Base-by-base conservation (phyloP, 2,329 filamentous ascomycete genomes). In the Beauveria bassiana region DNA sequence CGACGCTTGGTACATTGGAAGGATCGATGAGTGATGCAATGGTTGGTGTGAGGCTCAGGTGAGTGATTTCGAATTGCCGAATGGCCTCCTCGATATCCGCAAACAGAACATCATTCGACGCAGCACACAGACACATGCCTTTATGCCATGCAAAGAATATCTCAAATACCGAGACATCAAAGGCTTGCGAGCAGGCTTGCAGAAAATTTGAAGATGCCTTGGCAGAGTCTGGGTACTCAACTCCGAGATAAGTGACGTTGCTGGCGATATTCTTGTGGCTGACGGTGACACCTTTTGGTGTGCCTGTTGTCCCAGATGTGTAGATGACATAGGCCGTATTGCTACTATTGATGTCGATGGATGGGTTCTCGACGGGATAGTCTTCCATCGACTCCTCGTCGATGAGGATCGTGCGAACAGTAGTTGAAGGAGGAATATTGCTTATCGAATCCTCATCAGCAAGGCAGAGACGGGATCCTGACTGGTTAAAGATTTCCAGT, bases 141-240 rank as follows among this genome's bases (percentile, higher is more conserved):
- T 81, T 80, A 52, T 83, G 82, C 88, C 91, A 96, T 0, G 91
- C 79, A 67, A 91, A 96, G 71, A 96, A 93, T 16, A 96, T 93
- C 68, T 96, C 92, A 70, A 96, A 96, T 0, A 96, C 89, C 0
- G 91, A 96, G 2, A 96, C 86, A 69, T 96, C 90, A 69, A 96
- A 96, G 0, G 88, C 88, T 69, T 92, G 89, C 0, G 90, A 93
- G 69, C 89, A 96, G 2, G 89, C 85, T 72, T 96, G 92, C 0
- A 96, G 77, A 38, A 96, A 77, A 2, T 55, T 61, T 3, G 51
- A 55, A 18, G 31, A 9, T n/a, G 86, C 82, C 1, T 86, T 82
- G 1, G 67, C 67, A 0, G 43, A 46, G 0, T 77, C 75, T 0
- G 89, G 88, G 68, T 96, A 96, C 0, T 90, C 75, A 3, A 79